Evolutionary conservation across 2,329 filamentous ascomycete species (phyloP).

Genomic region (Fusarium sp.): DNA sequence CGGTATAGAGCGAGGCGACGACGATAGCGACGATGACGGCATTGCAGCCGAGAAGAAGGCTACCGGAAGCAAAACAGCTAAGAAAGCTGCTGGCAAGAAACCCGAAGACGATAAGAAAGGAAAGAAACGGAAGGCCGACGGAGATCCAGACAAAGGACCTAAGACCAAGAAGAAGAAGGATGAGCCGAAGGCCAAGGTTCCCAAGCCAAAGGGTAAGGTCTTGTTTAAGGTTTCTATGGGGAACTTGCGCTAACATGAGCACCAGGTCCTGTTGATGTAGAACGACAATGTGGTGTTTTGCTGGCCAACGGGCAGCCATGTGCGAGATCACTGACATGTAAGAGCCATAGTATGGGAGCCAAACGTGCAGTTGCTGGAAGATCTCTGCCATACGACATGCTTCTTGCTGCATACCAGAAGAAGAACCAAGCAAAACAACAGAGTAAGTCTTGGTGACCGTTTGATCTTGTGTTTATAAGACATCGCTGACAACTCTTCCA

Average conservation of each 20-base stretch:
- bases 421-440: conserved; percentile 99
- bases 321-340: conserved; percentile 91
- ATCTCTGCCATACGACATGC: conserved; percentile 92
- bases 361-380: conserved; percentile 90
- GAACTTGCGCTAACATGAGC: conserved; percentile 31
- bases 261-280: conserved; percentile 88
- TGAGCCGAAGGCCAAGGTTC: conserved; percentile 84
- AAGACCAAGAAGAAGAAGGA: conserved; percentile 97
- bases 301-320: conserved; percentile 89
- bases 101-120: conserved; percentile 76
- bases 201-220: conserved; percentile 82
- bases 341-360: conserved; percentile 94
- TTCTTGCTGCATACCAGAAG: conserved; percentile 91
- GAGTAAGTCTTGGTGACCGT: conserved; percentile 70
- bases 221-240: not conserved
- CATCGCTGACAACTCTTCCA: conserved; percentile 26
- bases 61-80: conserved; percentile 61
- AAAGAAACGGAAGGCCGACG: conserved; percentile 85
- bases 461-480: not conserved
- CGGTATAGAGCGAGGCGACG: conserved; percentile 65
- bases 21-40: conserved; percentile 63
- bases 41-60: conserved; percentile 61
- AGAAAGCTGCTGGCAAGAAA: conserved; percentile 80
- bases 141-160: conserved; percentile 83
- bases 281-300: conserved; percentile 91